Base-by-base conservation (phyloP, 768 basidiomycete species). In the Auricularia sp. region DNA sequence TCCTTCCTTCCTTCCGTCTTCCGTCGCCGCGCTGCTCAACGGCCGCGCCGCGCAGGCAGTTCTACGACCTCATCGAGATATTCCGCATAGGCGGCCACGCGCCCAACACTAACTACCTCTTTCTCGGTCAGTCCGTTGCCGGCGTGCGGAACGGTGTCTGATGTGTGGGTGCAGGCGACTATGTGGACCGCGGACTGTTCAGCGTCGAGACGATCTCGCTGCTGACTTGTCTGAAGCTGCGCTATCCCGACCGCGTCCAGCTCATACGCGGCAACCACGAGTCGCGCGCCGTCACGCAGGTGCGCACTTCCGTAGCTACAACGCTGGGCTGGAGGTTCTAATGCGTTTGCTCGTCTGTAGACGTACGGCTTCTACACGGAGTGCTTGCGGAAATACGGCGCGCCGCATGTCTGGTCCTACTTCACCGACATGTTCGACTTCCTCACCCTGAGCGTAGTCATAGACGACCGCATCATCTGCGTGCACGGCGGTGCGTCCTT, bases 371-470 rank as follows among this genome's bases (percentile, higher is more conserved):
- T 99, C 79, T 99, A 99, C 76, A 91, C 93, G 43, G 97, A 99
- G 81, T 98, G 97, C 72, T 87, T 96, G 23, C 84, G 95, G 51
- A 99, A 99, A 77, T 99, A 99, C 70, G 95, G 94, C 63, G 88
- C 91, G 2, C 87, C 94, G 36, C 88, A 90, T 70, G 96, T 98
- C 39, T 99, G 97, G 97, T 94, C 93, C 34, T 98, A 98, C 76
- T 98, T 99, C 72, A 99, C 97, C 66, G 97, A 99, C 77, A 97
- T 99, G 96, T 99, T 99, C 76, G 97, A 99, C 79, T 99, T 94
- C 79, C 77, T 99, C 69, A 98, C 97, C 11, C 80, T 99, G 64
- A 94, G 92, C 39, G 95, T 96, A 64, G 97, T 99, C 67, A 98
- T 99, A 70, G 97, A 99, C 77, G 94, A 99, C 79, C 88, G 87